Conservation (phyloP, 306 rosid genomes). For the Argentina anserina region DNA sequence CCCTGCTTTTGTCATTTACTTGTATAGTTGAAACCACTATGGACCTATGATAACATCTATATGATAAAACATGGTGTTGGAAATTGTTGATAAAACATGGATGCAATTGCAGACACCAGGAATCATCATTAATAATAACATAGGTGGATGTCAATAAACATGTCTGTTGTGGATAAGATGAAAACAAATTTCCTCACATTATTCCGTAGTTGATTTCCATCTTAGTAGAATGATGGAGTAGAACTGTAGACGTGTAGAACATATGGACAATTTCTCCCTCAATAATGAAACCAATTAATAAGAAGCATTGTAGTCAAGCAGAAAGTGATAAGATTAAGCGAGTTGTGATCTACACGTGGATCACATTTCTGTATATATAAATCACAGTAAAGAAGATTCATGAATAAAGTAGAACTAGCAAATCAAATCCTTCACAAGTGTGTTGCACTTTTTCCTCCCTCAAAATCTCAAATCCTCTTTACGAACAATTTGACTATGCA, state of each 20-base stretch:
- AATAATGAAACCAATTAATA: not conserved
- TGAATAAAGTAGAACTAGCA: not conserved
- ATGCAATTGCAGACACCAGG: not conserved
- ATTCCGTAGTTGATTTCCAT: too few species aligned
- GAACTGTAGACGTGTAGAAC: too few species aligned
- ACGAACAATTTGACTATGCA: not conserved
- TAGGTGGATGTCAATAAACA: not conserved
- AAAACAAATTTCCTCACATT: not conserved
- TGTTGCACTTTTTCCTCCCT: not conserved
- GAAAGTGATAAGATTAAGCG: not conserved
- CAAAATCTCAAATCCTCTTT: not conserved
- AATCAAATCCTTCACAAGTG: not conserved
- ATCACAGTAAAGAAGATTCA: not conserved
- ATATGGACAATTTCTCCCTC: not conserved
- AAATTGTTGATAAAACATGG: not conserved
- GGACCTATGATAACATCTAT: not conserved
- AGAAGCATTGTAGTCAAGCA: too few species aligned
- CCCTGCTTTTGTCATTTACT: not conserved
- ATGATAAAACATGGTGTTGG: too few species aligned
- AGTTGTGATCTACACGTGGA: not conserved
- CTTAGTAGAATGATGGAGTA: not conserved
- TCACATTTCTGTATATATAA: not conserved
- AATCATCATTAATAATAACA: not conserved
- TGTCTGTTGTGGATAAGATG: not conserved
- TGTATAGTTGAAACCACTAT: not conserved